Evolutionary conservation across 352 stramenopile genomes (phyloP), one percentile per base, ranked within the genome.

Genomic region (Stephanocyclus meneghinianus): DNA sequence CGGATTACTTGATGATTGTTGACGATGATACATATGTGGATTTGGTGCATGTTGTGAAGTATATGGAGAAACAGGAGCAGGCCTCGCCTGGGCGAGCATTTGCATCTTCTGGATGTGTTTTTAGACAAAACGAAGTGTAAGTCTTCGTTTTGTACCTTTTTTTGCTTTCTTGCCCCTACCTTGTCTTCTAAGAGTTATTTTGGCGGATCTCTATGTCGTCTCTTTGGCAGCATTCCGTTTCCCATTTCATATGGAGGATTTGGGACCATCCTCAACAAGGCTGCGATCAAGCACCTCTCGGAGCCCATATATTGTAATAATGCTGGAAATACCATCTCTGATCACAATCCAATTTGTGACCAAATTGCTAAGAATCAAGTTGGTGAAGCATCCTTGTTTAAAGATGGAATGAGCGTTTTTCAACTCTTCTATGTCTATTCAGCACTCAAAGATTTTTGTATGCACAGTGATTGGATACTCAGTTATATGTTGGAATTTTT

Each of bases 351-450:
- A 8, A 50, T 53, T 30, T 81, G 74, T 42, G 16, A 57, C 6
- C 56, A 48, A 40, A 55, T 81, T 8, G 16, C 57, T 18, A n/a
- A 29, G 2, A 74, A 81, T 57, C 42, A 35, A 42, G 55, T 81
- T 6, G 74, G 74, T 32, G 74, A 81, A 50, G 16, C 26, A 0
- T 35, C 35, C 2, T 6, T 76, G 16, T 81, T 76, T 37, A 8
- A 66, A 16, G 45, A 75, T 9, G 74, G 74, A 37, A 65, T 74
- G 48, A 44, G 47, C 11, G 21, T 59, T 18, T 69, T 81, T n/a
- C 48, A 81, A 29, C 16, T 81, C 7, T 81, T 81, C 44, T 81
- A 76, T 61, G 66, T 68, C 18, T 81, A 81, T 32, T 68, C 74
- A 0, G 74, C 66, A 0, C 18, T 59, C 13, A 44, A 68, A 18